Conservation (phyloP, 345 rosid species). For the Acer yangbiense region DNA sequence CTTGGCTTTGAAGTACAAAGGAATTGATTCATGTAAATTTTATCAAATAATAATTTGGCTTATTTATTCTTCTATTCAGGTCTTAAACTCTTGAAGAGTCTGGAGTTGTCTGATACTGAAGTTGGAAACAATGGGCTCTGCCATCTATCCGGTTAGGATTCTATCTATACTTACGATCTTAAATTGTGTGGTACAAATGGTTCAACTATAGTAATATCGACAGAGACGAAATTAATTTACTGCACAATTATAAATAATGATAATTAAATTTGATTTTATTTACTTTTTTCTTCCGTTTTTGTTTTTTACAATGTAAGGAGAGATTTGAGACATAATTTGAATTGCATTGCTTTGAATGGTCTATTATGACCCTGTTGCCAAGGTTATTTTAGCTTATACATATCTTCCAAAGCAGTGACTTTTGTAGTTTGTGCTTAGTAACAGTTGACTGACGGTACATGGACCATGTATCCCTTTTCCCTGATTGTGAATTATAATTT, state of each 20-base stretch:
- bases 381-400: neutral
- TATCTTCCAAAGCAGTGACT: neutral
- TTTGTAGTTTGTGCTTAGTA: neutral
- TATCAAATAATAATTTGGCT: neutral
- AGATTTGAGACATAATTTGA: neutral
- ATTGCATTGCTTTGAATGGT: slow-evolving; percentile 4
- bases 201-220: neutral
- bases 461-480: too few species aligned
- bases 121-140: slow-evolving; percentile 50
- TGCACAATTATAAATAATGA: neutral
- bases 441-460: neutral
- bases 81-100: slow-evolving; percentile 43
- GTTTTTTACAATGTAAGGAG: neutral
- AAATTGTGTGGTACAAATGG: slow-evolving; percentile 1
- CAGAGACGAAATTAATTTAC: slow-evolving; percentile 1
- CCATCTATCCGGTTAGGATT: slow-evolving; percentile 47
- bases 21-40: neutral
- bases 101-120: slow-evolving; percentile 61
- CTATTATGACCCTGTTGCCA: neutral
- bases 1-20: neutral
- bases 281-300: neutral
- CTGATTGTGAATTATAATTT: too few species aligned
- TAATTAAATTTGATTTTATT: neutral
- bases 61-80: slow-evolving; percentile 29
- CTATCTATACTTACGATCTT: slow-evolving; percentile 5